Evolutionary conservation across 441 rosid species (phyloP), one percentile per base, ranked within the genome.

Genomic region (Erodium chrysanthum): DNA sequence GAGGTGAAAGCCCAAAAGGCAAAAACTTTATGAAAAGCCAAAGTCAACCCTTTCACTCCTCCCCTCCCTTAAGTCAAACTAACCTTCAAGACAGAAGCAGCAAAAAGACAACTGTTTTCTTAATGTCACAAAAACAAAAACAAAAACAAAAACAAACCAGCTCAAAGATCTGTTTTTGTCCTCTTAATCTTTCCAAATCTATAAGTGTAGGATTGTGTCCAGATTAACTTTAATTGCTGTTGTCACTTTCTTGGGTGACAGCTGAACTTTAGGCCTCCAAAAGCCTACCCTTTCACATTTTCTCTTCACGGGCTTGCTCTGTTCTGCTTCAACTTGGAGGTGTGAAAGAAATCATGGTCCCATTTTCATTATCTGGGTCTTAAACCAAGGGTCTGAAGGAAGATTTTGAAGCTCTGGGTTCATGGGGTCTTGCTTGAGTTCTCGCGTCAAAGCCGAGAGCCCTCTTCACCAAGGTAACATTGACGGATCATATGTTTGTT

Each of bases 401-500:
- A 52, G 5, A 52, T 5, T 14, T 52, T 52, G 59, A 7, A 52
- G 59, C 59, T 52, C 21, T 52, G 22, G 22, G 10, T 52, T 52
- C 59, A 94, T 94, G 97, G 97, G 99, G 85, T 59, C 79, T 80
- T 94, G 99, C 85, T 83, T 94, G 69, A 85, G 96, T 75, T 81
- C 95, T 65, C 86, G 82, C 74, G 80, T 91, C 82, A 90, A 94
- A 83, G 97, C 96, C 66, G 96, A 88, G 82, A 88, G 85, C 80
- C 84, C 88, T 68, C 79, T 56, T 60, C 84, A 78, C 66, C 84
- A 90, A 81, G 96, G 96, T 92, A n/a, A n/a, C n/a, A n/a, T n/a
- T n/a, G n/a, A n/a, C n/a, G 76, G 7, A 33, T 33, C 37, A 33
- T 33, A 33, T 0, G 37, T 33, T 33, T 33, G 37, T 33, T 33